phyloP scores from a whole-genome alignment of 176 grass and related monocot species.

The Hordeum vulgare region MorexV3_pseudomolecules_assembly NC_058522.1:528702113-528702612 shows the following conservation, averaged over 20 bases:
- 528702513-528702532: constrained; percentile 43
- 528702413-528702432: constrained; percentile 2
- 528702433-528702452: constrained; percentile 21
- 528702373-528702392: background rate
- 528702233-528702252: background rate
- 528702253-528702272: background rate
- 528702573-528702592: constrained; percentile 49
- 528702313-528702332: background rate
- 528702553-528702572: constrained; percentile 57
- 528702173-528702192: no score
- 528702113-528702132: no score
- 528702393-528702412: background rate
- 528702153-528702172: no score
- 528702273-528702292: background rate
- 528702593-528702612: constrained; percentile 61
- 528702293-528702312: background rate
- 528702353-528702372: background rate
- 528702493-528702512: constrained; percentile 33
- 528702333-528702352: background rate
- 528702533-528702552: constrained; percentile 57
- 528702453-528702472: constrained; percentile 1
- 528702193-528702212: no score
- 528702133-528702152: no score
- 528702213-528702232: background rate
- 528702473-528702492: constrained; percentile 31